A percentile compares a stretch with the other conserved stretches of the same genome.
Conservation (phyloP, 75 land plant genomes). For the Selaginella tamariscina region DNA sequence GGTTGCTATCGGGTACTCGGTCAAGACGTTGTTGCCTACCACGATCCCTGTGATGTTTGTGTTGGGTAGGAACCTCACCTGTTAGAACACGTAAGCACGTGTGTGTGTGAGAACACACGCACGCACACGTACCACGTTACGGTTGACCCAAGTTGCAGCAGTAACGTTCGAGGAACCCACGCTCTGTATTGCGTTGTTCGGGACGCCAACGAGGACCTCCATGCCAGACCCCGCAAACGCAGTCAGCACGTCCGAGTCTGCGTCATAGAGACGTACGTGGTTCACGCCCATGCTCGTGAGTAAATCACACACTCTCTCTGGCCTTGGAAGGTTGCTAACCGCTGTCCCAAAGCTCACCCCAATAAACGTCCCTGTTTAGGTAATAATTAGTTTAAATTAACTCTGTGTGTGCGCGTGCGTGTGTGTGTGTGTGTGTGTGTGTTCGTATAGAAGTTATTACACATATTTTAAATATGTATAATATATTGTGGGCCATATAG, state of each 20-base stretch:
- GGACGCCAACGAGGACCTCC: background rate
- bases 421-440: too few species aligned
- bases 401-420: too few species aligned
- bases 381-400: background rate
- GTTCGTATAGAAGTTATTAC: background rate
- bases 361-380: background rate
- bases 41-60: conserved; percentile 5
- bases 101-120: too few species aligned
- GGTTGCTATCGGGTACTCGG: background rate
- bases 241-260: background rate
- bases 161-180: background rate
- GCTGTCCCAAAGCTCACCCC: conserved; percentile 8
- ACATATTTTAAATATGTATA: background rate
- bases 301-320: background rate
- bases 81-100: too few species aligned
- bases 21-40: background rate
- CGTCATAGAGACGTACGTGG: conserved; percentile 8
- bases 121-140: too few species aligned
- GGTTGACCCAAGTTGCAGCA: conserved; percentile 3
- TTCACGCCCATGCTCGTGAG: conserved; percentile 8
- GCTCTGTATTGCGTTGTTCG: conserved; percentile 8
- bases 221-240: conserved; percentile 11
- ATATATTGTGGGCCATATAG: background rate
- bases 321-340: background rate
- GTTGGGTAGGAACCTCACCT: conserved; percentile 8